A percentile compares a stretch with the other conserved stretches of the same genome.
These are phyloP conservation scores for Fusarium sublunatum DNA, from an alignment of 2,329 filamentous ascomycete species.

Conservation along the genomic window DNA sequence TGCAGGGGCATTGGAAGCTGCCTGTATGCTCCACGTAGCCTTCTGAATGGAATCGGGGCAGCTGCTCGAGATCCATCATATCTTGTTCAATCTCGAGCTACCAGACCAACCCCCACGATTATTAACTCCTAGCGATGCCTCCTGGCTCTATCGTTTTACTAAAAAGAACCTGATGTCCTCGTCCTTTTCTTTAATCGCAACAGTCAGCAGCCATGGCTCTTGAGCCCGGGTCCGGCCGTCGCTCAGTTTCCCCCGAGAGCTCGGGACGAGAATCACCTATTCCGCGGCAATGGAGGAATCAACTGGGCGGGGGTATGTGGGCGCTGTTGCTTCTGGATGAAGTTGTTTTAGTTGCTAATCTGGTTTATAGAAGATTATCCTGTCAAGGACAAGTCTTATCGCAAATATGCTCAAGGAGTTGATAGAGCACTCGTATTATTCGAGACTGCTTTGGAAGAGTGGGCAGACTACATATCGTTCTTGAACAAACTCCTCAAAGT, in stretches of 20 bases:
- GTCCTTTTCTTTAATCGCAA: constrained; percentile 25
- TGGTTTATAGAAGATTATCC: constrained; percentile 61
- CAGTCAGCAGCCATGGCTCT: constrained; percentile 66
- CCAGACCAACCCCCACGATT: constrained; percentile 11
- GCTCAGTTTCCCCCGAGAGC: constrained; percentile 80
- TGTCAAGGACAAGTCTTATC: constrained; percentile 75
- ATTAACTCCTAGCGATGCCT: constrained; percentile 30
- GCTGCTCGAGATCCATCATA: constrained; percentile 30
- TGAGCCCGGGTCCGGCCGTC: constrained; percentile 67
- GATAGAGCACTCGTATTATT: constrained; percentile 90
- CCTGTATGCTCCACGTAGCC: constrained; percentile 45
- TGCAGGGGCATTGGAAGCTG: constrained; percentile 18
- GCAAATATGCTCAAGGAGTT: constrained; percentile 88
- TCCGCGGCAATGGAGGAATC: constrained; percentile 80
- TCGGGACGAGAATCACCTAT: constrained; percentile 84
- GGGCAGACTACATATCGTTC: constrained; percentile 99
- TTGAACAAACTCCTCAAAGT: constrained; percentile 91
- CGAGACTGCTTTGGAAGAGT: constrained; percentile 94
- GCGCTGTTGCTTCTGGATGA: neutral
- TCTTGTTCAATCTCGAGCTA: constrained; percentile 21
- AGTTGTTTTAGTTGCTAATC: constrained; percentile 17
- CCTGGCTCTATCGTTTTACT: constrained; percentile 22
- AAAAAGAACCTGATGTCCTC: constrained; percentile 41
- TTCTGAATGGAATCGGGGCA: constrained; percentile 40
- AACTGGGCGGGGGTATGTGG: constrained; percentile 77